These are phyloP conservation scores for Plasmopara halstedii DNA, from an alignment of 352 stramenopile species.

Conservation along the genomic window DNA sequence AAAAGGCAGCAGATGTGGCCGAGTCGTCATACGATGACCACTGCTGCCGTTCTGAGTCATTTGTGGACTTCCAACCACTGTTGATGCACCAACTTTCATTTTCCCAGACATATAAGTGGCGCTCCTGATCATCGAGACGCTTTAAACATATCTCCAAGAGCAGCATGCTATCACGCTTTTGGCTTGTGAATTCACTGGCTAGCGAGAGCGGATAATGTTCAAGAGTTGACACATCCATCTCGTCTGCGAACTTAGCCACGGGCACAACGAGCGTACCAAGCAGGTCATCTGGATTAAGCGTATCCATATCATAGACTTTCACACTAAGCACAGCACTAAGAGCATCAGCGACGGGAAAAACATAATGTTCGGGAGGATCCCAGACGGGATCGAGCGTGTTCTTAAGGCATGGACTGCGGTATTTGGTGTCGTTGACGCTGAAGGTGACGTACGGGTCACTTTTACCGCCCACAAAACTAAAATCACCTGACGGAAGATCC, in stretches of 20 bases:
- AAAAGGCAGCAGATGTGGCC: slow-evolving; percentile 37
- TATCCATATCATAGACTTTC: slow-evolving; percentile 62
- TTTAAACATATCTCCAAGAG: slow-evolving; percentile 47
- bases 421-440: slow-evolving; percentile 35
- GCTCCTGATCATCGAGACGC: slow-evolving; percentile 26
- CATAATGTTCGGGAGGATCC: slow-evolving; percentile 47
- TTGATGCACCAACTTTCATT: slow-evolving; percentile 52
- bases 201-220: slow-evolving; percentile 50
- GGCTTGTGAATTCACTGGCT: slow-evolving; percentile 26
- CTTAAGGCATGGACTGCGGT: slow-evolving; percentile 53
- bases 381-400: slow-evolving; percentile 64
- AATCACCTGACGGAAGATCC: slow-evolving; percentile 60
- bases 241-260: slow-evolving; percentile 37
- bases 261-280: slow-evolving; percentile 47
- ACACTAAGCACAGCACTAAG: slow-evolving; percentile 39
- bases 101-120: slow-evolving; percentile 48
- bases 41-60: slow-evolving; percentile 37
- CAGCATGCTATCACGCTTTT: slow-evolving; percentile 43
- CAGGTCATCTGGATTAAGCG: slow-evolving; percentile 54
- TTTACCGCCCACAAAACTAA: slow-evolving; percentile 41
- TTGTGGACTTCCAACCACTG: slow-evolving; percentile 38
- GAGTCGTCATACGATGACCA: slow-evolving; percentile 49
- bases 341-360: slow-evolving; percentile 42
- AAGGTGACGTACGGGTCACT: slow-evolving; percentile 74
- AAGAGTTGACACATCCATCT: slow-evolving; percentile 32